Percentiles rank a stretch among this genome's conserved stretches.
Evolutionary conservation across 352 stramenopile genomes (phyloP).

Genomic region (Pythium rhizo-oryzae): DNA sequence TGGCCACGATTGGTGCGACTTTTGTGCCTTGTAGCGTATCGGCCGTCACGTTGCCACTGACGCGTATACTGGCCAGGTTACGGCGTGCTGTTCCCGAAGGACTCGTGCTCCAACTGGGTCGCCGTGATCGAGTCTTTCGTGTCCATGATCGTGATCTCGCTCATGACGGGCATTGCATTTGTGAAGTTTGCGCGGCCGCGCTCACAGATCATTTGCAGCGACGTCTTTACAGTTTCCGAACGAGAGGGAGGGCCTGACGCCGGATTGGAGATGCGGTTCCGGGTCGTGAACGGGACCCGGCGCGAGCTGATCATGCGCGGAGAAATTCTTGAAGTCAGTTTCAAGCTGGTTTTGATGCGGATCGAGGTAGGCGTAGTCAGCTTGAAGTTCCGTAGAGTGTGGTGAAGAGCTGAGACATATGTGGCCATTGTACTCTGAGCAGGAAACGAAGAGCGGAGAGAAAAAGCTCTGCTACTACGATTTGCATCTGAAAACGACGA

Average conservation of each 20-base stretch:
- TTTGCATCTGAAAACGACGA: conserved; percentile 45
- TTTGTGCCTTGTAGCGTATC: too few relatives aligned
- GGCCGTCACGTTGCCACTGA: not conserved
- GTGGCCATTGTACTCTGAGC: not conserved
- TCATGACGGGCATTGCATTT: conserved; percentile 66
- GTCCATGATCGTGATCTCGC: conserved; percentile 58
- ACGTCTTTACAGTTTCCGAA: conserved; percentile 48
- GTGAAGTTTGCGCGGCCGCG: conserved; percentile 62
- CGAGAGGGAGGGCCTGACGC: conserved; percentile 19
- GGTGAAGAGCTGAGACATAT: not conserved
- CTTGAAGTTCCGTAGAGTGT: not conserved
- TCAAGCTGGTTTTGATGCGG: conserved; percentile 69
- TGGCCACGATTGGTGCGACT: conserved; percentile 51
- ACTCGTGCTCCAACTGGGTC: conserved; percentile 60
- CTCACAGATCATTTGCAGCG: conserved; percentile 53
- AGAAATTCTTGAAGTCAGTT: conserved; percentile 58
- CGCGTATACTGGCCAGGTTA: conserved; percentile 34
- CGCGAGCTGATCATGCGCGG: conserved; percentile 41
- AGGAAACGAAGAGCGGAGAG: conserved; percentile 41
- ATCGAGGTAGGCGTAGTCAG: conserved; percentile 40
- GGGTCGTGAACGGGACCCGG: conserved; percentile 54
- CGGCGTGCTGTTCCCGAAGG: conserved; percentile 45
- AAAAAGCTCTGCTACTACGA: conserved; percentile 73
- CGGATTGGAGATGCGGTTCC: conserved; percentile 56
- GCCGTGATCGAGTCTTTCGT: conserved; percentile 51